These are phyloP conservation scores for Daldinia sp. DNA, from an alignment of 2,329 filamentous ascomycete genomes.

Conservation along the genomic window DNA sequence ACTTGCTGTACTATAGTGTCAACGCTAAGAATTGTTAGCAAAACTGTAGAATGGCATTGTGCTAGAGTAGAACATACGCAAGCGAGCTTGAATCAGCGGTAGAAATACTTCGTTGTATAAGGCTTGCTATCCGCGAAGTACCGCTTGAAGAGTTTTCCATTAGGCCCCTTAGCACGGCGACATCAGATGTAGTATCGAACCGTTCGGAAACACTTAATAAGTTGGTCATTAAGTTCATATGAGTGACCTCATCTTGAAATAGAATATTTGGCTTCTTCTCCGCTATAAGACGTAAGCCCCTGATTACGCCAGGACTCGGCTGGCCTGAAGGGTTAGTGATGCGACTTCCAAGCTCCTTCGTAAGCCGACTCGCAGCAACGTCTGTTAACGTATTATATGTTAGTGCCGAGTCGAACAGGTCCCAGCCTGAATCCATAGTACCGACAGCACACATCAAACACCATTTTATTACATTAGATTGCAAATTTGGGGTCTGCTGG, in stretches of 20 bases:
- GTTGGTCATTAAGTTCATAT: conserved; percentile 60
- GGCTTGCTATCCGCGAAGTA: conserved; percentile 56
- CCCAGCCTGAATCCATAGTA: conserved; percentile 48
- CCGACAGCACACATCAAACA: conserved; percentile 52
- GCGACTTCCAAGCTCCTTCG: conserved; percentile 44
- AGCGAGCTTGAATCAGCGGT: conserved; percentile 58
- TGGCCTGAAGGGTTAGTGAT: conserved; percentile 37
- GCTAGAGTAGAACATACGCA: conserved; percentile 50
- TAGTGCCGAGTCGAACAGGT: conserved; percentile 59
- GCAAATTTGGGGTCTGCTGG: conserved; percentile 52
- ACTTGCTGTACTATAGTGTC: conserved; percentile 63
- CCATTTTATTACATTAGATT: conserved; percentile 55
- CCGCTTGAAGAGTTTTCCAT: conserved; percentile 56
- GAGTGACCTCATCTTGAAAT: conserved; percentile 53
- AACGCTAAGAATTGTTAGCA: conserved; percentile 51
- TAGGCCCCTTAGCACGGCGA: conserved; percentile 53
- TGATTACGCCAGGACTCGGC: conserved; percentile 48
- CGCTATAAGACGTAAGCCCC: conserved; percentile 58
- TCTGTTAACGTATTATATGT: conserved; percentile 53
- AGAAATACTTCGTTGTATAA: conserved; percentile 65
- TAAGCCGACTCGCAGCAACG: conserved; percentile 47
- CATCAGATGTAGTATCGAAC: conserved; percentile 50
- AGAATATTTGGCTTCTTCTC: conserved; percentile 56
- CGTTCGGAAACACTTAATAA: conserved; percentile 64
- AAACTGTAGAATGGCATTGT: not conserved